These are phyloP conservation scores for Nitzschia sp. DNA, from an alignment of 108 stramenopile genomes.

Conservation along the genomic window DNA sequence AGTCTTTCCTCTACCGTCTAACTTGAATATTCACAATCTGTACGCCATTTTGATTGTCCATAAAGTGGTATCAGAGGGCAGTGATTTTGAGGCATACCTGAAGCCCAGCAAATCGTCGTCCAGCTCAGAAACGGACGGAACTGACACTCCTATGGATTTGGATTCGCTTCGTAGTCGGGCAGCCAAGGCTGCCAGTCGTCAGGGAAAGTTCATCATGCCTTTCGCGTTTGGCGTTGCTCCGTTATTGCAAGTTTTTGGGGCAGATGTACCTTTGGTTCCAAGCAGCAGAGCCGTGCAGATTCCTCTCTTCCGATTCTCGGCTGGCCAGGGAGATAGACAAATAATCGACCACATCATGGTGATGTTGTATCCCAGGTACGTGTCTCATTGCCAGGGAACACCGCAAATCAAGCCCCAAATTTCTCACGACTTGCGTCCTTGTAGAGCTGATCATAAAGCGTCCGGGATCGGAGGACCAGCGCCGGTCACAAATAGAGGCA, in stretches of 20 bases:
- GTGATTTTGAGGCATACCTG: constrained; percentile 57
- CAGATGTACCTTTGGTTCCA: constrained; percentile 63
- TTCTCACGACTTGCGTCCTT: background rate
- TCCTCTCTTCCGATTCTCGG: constrained; percentile 73
- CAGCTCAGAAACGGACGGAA: background rate
- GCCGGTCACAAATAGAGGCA: constrained; percentile 76
- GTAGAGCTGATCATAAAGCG: constrained; percentile 36
- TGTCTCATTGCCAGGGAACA: too few species aligned
- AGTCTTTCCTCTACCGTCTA: constrained; percentile 79
- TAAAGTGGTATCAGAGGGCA: constrained; percentile 69
- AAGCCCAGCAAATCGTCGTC: constrained; percentile 1
- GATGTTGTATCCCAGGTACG: constrained; percentile 82
- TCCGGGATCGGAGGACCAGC: constrained; percentile 61
- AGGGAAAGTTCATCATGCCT: constrained; percentile 71
- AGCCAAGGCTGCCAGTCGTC: constrained; percentile 50
- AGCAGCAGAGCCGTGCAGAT: constrained; percentile 84
- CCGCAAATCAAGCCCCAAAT: too few species aligned
- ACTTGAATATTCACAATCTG: constrained; percentile 71
- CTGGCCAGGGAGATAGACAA: constrained; percentile 67
- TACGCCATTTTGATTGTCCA: constrained; percentile 81
- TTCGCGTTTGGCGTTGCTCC: constrained; percentile 90
- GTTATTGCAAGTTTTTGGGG: constrained; percentile 77
- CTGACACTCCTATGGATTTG: constrained; percentile 40
- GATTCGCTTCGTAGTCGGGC: constrained; percentile 66
- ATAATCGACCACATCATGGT: constrained; percentile 87